Percentiles rank a stretch among this genome's conserved stretches.
Evolutionary conservation across 495 filamentous ascomycete species (phyloP).

Genomic region (Hypoxylon perforatum): DNA sequence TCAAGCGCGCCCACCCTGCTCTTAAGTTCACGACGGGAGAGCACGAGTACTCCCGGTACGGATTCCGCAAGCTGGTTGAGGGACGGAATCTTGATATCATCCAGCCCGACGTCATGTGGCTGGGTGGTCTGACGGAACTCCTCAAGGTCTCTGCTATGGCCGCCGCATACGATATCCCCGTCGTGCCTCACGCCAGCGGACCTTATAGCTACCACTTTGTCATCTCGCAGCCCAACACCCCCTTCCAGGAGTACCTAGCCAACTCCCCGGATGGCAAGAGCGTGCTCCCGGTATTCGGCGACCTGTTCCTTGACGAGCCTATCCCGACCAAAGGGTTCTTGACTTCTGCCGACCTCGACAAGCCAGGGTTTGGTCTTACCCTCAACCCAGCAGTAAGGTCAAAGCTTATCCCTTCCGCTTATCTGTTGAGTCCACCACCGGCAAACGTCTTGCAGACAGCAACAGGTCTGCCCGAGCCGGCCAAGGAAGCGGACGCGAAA

Average conservation of each 20-base stretch:
- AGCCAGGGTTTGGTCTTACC: conserved; percentile 90
- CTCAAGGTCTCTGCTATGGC: conserved; percentile 90
- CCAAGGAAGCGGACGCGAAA: conserved; percentile 26
- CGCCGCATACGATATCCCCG: conserved; percentile 90
- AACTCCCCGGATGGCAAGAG: conserved; percentile 91
- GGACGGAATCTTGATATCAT: conserved; percentile 92
- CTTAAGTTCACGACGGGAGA: conserved; percentile 95
- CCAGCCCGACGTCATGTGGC: conserved; percentile 97
- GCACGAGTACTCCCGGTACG: conserved; percentile 92
- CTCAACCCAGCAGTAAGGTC: conserved; percentile 79
- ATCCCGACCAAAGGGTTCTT: conserved; percentile 85
- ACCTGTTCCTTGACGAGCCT: conserved; percentile 90
- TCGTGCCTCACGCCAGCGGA: conserved; percentile 92
- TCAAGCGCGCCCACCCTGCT: conserved; percentile 90
- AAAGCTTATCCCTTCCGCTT: conserved; percentile 75
- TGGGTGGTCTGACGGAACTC: conserved; percentile 90
- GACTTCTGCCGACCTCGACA: conserved; percentile 80
- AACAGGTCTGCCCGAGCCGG: conserved; percentile 34
- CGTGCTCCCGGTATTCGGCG: conserved; percentile 89
- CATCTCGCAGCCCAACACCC: conserved; percentile 87
- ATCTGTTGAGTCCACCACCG: conserved; percentile 79
- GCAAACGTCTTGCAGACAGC: conserved; percentile 64
- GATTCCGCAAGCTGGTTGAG: conserved; percentile 93
- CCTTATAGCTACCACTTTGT: conserved; percentile 97
- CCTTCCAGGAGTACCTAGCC: conserved; percentile 94